Percentiles rank a stretch among this genome's conserved stretches.
Evolutionary conservation across 805 yeast genomes (phyloP).

Genomic region (Grigorovia transvaalensis): DNA sequence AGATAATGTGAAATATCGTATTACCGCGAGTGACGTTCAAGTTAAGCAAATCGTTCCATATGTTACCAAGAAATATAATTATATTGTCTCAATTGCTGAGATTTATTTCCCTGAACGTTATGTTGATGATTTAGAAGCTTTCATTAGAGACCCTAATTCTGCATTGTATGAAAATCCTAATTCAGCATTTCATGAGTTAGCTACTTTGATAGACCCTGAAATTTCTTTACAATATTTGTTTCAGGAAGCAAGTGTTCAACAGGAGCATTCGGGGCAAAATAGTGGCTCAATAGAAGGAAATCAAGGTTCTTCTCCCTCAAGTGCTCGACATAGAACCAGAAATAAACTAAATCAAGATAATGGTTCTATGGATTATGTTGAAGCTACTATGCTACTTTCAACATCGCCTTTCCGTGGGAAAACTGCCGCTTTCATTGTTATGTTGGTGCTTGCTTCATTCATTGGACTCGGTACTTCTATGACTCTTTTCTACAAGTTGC

Average conservation of each 20-base stretch:
- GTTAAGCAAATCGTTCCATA: slow-evolving; percentile 7
- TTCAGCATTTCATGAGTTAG: slow-evolving; percentile 45
- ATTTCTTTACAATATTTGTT: slow-evolving; percentile 22
- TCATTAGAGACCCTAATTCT: slow-evolving; percentile 45
- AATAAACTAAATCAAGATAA: background rate
- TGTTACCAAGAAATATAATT: slow-evolving; percentile 32
- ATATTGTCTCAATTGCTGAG: slow-evolving; percentile 80
- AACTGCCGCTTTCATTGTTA: background rate
- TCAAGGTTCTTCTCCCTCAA: background rate
- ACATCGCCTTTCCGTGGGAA: background rate
- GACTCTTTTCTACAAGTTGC: background rate
- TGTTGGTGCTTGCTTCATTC: background rate
- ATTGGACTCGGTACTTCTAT: slow-evolving; percentile 4
- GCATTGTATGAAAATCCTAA: slow-evolving; percentile 50
- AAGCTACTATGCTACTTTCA: background rate
- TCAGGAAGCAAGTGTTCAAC: background rate
- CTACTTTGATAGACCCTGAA: slow-evolving; percentile 53
- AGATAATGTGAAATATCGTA: background rate
- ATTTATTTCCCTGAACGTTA: slow-evolving; percentile 61
- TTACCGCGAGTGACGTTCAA: background rate
- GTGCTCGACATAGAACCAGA: background rate
- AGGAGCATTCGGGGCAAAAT: background rate
- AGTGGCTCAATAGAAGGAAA: background rate
- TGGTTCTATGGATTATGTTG: slow-evolving; percentile 3
- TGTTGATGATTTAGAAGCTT: slow-evolving; percentile 39